A percentile compares a stretch with the other conserved stretches of the same genome.
These are phyloP conservation scores for Scalesia atractyloides DNA, from an alignment of 129 eudicot genomes.

Conservation along the genomic window DNA sequence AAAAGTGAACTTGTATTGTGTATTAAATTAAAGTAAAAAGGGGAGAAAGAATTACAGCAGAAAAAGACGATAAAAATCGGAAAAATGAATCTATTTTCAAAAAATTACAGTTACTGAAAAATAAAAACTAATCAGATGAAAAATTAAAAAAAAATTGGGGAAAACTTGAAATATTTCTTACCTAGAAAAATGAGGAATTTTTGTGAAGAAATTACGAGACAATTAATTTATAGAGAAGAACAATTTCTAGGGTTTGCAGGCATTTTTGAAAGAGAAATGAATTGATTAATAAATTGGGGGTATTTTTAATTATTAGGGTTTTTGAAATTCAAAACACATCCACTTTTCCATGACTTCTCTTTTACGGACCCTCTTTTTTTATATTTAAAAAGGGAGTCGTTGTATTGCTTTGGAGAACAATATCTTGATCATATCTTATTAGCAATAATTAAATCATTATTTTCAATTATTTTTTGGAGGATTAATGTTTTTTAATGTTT, in stretches of 20 bases:
- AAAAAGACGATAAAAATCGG: conserved; percentile 20
- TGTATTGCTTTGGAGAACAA: conserved; percentile 37
- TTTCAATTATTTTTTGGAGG: not conserved
- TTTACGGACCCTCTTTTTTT: conserved; percentile 32
- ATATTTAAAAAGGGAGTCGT: conserved; percentile 27
- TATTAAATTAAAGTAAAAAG: conserved; percentile 12
- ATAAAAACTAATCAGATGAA: conserved; percentile 14
- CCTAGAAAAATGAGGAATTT: conserved; percentile 41
- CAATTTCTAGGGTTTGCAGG: conserved; percentile 53
- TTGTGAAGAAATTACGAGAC: conserved; percentile 26
- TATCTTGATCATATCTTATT: conserved; percentile 38
- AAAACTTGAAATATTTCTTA: conserved; percentile 40
- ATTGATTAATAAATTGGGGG: conserved; percentile 33
- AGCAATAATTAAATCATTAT: conserved; percentile 14
- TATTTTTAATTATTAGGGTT: conserved; percentile 36
- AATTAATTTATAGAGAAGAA: conserved; percentile 34
- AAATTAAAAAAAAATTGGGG: conserved; percentile 22
- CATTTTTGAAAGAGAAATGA: conserved; percentile 42
- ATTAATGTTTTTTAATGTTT: not conserved
- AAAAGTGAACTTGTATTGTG: conserved; percentile 32
- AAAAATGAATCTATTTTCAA: conserved; percentile 11
- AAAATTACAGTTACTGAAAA: conserved; percentile 34
- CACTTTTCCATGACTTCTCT: conserved; percentile 39
- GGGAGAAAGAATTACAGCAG: conserved; percentile 25
- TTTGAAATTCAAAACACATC: conserved; percentile 42